These are phyloP conservation scores for Pseudocercospora ulei DNA, from an alignment of 2,329 filamentous ascomycete genomes.

Conservation along the genomic window DNA sequence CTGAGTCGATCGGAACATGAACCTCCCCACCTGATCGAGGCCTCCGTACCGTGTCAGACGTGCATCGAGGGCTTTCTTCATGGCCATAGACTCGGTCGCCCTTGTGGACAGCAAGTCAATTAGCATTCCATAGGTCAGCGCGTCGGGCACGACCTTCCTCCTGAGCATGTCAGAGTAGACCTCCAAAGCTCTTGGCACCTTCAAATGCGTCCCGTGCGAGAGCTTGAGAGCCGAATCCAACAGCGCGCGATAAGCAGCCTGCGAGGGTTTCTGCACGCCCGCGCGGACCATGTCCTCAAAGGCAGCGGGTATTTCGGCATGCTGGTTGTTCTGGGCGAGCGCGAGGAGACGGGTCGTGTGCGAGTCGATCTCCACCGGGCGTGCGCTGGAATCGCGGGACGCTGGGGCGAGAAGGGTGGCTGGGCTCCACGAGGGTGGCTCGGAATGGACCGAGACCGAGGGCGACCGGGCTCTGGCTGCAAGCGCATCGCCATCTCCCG, in stretches of 20 bases:
- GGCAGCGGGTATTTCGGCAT: slow-evolving; percentile 77
- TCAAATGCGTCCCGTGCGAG: slow-evolving; percentile 66
- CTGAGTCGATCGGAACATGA: slow-evolving; percentile 81
- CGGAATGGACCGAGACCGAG: slow-evolving; percentile 19
- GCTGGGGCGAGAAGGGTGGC: slow-evolving; percentile 25
- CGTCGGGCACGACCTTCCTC: slow-evolving; percentile 69
- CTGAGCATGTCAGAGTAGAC: slow-evolving; percentile 95
- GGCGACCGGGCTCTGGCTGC: slow-evolving; percentile 21
- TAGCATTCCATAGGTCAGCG: slow-evolving; percentile 77
- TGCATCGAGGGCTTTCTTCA: slow-evolving; percentile 65
- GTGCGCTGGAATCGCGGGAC: slow-evolving; percentile 40
- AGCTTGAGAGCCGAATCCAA: slow-evolving; percentile 75
- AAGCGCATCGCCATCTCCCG: slow-evolving; percentile 31
- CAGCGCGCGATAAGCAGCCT: slow-evolving; percentile 84
- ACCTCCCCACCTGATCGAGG: slow-evolving; percentile 71
- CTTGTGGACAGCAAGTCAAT: slow-evolving; percentile 72
- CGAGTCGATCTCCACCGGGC: slow-evolving; percentile 52
- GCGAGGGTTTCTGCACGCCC: slow-evolving; percentile 67
- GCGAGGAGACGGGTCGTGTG: slow-evolving; percentile 72
- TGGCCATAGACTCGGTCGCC: slow-evolving; percentile 64
- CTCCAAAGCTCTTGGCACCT: slow-evolving; percentile 83
- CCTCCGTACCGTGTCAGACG: slow-evolving; percentile 77
- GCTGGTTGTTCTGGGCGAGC: slow-evolving; percentile 61
- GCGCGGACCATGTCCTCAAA: slow-evolving; percentile 85
- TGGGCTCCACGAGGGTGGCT: slow-evolving; percentile 23